These are phyloP conservation scores for Myotisia sp. DNA, from an alignment of 2,329 filamentous ascomycete species.

Conservation along the genomic window DNA sequence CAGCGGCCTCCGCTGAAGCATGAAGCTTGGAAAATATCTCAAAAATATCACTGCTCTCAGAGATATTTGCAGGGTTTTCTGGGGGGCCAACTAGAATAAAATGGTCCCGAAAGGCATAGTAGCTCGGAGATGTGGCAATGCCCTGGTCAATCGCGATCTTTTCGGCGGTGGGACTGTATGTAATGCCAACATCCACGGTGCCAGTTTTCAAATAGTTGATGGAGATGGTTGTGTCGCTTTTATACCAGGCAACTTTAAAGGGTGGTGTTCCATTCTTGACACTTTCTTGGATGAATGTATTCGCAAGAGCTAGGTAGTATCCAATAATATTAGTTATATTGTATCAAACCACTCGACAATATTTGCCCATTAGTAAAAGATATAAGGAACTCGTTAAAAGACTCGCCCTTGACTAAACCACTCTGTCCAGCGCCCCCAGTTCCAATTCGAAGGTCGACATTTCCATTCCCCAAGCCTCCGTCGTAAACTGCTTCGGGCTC, in stretches of 20 bases:
- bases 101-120: slow-evolving; percentile 36
- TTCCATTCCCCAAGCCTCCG: slow-evolving; percentile 1
- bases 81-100: slow-evolving; percentile 31
- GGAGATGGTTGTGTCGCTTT: slow-evolving; percentile 33
- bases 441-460: slow-evolving; percentile 18
- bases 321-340: no score
- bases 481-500: slow-evolving; percentile 7
- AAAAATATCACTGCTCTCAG: slow-evolving; percentile 18
- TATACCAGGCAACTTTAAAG: slow-evolving; percentile 34
- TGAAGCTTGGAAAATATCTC: slow-evolving; percentile 26
- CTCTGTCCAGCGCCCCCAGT: slow-evolving; percentile 23
- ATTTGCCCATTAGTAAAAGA: background rate
- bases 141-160: slow-evolving; percentile 30
- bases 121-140: slow-evolving; percentile 22
- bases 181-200: slow-evolving; percentile 33
- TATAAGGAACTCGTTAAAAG: background rate
- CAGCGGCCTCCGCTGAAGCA: slow-evolving; percentile 21
- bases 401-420: slow-evolving; percentile 17
- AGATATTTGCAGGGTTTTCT: slow-evolving; percentile 24
- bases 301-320: slow-evolving; percentile 24
- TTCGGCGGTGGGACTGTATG: slow-evolving; percentile 32
- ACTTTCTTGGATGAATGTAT: slow-evolving; percentile 24
- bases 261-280: slow-evolving; percentile 18
- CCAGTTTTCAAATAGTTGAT: slow-evolving; percentile 32
- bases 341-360: no score